Percentiles rank a stretch among this genome's conserved stretches.
Conservation (phyloP, 306 rosid genomes). For the Rosa chinensis region DNA sequence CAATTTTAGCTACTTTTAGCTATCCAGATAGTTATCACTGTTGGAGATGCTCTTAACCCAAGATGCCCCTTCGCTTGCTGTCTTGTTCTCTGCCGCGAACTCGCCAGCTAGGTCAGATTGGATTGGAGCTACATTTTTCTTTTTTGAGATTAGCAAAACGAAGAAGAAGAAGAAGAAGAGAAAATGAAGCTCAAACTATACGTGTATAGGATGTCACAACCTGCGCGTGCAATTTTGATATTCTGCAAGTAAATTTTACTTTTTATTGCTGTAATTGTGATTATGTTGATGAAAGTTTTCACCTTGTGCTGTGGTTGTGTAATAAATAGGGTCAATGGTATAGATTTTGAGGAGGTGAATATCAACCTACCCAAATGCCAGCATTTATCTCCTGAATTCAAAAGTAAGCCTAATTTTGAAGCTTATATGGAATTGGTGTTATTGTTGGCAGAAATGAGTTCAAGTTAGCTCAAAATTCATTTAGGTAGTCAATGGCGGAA, state of each 20-base stretch:
- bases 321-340: conserved; percentile 64
- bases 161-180: background rate
- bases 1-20: no score
- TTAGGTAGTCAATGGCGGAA: no score
- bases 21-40: no score
- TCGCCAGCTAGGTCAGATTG: no score
- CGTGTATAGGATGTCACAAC: conserved; percentile 80
- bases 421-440: background rate
- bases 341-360: conserved; percentile 72
- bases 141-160: no score
- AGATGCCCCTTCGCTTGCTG: no score
- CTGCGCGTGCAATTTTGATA: conserved; percentile 80
- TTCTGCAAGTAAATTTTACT: conserved; percentile 78
- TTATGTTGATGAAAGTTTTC: background rate
- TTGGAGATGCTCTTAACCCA: no score
- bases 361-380: conserved; percentile 57
- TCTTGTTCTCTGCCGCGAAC: no score
- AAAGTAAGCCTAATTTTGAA: conserved; percentile 34
- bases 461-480: background rate
- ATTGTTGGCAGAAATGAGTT: background rate
- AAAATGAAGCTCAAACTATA: conserved; percentile 71
- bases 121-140: no score
- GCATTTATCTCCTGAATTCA: conserved; percentile 57
- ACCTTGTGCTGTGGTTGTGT: background rate
- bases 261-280: background rate